A percentile compares a stretch with the other conserved stretches of the same genome.
These are phyloP conservation scores for Pichia rugopelliculosa DNA, from an alignment of 805 yeast species.

Conservation along the genomic window DNA sequence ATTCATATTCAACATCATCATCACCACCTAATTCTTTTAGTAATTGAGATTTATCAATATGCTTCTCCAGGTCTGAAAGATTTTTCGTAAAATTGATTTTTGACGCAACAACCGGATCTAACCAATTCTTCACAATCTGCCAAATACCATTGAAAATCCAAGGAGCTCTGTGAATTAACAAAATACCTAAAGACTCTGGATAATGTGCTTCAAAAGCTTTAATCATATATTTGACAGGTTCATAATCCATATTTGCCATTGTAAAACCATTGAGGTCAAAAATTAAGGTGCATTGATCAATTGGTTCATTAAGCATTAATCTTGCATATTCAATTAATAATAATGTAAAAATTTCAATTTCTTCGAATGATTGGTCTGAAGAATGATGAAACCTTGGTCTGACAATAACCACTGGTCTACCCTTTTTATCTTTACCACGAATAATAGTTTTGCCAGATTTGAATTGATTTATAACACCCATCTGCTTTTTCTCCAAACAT, in stretches of 20 bases:
- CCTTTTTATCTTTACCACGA: slow-evolving; percentile 63
- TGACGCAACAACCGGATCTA: slow-evolving; percentile 93
- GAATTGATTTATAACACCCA: slow-evolving; percentile 49
- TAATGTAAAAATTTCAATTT: slow-evolving; percentile 68
- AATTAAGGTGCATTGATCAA: slow-evolving; percentile 73
- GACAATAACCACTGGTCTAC: slow-evolving; percentile 75
- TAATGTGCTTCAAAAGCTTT: slow-evolving; percentile 91
- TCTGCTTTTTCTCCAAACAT: slow-evolving; percentile 34
- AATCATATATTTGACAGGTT: slow-evolving; percentile 83
- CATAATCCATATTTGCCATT: slow-evolving; percentile 87
- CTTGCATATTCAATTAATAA: slow-evolving; percentile 77
- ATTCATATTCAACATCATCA: slow-evolving; percentile 50
- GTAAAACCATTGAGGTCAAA: slow-evolving; percentile 86
- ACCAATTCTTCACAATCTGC: slow-evolving; percentile 88
- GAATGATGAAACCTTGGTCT: slow-evolving; percentile 73
- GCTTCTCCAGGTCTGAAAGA: slow-evolving; percentile 56
- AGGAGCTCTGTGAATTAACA: slow-evolving; percentile 89
- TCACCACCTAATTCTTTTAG: slow-evolving; percentile 74
- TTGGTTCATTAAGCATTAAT: slow-evolving; percentile 62
- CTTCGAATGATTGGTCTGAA: slow-evolving; percentile 58
- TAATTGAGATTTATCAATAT: slow-evolving; percentile 50
- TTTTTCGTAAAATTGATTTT: slow-evolving; percentile 79
- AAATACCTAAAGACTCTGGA: slow-evolving; percentile 84
- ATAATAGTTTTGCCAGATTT: slow-evolving; percentile 64
- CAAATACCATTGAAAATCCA: slow-evolving; percentile 95